A percentile compares a stretch with the other conserved stretches of the same genome.
Evolutionary conservation across 75 land plant genomes (phyloP).

Genomic region (Selaginella moellendorffii): DNA sequence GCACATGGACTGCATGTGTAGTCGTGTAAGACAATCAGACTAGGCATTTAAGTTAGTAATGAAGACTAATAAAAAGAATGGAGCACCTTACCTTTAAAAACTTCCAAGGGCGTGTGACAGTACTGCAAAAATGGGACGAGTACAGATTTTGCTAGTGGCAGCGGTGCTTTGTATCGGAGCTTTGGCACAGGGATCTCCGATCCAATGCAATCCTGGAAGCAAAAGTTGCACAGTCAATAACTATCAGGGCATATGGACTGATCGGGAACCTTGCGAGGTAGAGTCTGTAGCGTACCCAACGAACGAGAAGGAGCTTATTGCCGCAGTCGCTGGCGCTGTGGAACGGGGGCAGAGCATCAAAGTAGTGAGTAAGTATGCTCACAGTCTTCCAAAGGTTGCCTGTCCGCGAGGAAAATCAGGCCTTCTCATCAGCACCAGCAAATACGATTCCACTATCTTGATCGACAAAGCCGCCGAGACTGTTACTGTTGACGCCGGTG

Average conservation of each 20-base stretch:
- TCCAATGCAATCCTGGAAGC: not conserved
- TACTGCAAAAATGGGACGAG: no score
- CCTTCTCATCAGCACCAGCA: constrained; percentile 1
- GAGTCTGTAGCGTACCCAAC: not conserved
- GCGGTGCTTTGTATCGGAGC: no score
- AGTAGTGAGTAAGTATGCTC: not conserved
- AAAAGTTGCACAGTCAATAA: not conserved
- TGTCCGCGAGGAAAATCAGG: not conserved
- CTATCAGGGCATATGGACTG: not conserved
- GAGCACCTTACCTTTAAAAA: no score
- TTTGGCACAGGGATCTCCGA: constrained; percentile 1
- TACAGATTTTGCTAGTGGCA: no score
- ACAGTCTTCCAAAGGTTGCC: not conserved
- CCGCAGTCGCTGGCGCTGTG: not conserved
- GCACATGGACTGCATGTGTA: no score
- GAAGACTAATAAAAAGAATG: no score
- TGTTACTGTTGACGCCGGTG: not conserved
- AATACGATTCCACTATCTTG: not conserved
- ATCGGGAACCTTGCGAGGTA: not conserved
- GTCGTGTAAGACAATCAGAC: no score
- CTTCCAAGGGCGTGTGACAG: no score
- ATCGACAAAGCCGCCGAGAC: not conserved
- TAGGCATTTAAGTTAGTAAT: no score
- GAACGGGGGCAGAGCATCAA: not conserved
- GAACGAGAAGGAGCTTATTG: not conserved